A percentile compares a stretch with the other conserved stretches of the same genome.
Conservation (phyloP, 1,284 basidiomycete genomes). For the Cryptococcus amylolentus region DNA sequence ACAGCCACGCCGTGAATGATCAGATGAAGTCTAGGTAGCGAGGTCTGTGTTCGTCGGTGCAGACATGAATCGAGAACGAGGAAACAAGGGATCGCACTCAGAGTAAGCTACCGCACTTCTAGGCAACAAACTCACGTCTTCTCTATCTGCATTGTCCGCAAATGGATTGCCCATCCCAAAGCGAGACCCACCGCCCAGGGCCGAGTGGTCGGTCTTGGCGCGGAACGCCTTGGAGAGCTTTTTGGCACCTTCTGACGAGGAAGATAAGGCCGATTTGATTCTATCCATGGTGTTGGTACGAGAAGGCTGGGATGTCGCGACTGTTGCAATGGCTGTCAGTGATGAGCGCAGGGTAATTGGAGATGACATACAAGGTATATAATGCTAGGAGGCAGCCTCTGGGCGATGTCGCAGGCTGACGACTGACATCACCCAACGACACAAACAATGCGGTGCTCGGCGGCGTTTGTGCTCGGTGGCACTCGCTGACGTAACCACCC, state of each 20-base stretch:
- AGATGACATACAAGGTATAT: too few relatives aligned
- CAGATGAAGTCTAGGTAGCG: conserved; percentile 21
- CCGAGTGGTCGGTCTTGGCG: conserved; percentile 23
- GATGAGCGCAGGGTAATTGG: neutral
- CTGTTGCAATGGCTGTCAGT: neutral
- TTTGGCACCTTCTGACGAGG: conserved; percentile 8
- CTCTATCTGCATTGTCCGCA: conserved; percentile 28
- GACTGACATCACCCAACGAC: neutral
- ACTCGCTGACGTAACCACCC: neutral
- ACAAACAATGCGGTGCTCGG: neutral
- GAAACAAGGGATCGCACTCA: neutral
- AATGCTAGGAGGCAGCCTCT: too few relatives aligned
- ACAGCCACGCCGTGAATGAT: conserved; percentile 26
- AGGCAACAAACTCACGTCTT: conserved; percentile 24
- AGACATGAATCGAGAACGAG: neutral
- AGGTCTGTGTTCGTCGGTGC: conserved; percentile 13
- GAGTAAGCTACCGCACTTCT: too few relatives aligned
- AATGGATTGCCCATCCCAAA: conserved; percentile 24
- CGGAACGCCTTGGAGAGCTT: conserved; percentile 34
- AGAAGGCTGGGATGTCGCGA: neutral
- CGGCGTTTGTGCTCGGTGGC: neutral
- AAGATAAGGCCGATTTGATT: conserved; percentile 22
- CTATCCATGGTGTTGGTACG: conserved; percentile 33
- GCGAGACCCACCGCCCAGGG: conserved; percentile 13
- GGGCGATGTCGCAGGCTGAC: too few relatives aligned